Evolutionary conservation across 768 basidiomycete species (phyloP), one percentile per base, ranked within the genome.

Genomic region (Cyathus striatus): DNA sequence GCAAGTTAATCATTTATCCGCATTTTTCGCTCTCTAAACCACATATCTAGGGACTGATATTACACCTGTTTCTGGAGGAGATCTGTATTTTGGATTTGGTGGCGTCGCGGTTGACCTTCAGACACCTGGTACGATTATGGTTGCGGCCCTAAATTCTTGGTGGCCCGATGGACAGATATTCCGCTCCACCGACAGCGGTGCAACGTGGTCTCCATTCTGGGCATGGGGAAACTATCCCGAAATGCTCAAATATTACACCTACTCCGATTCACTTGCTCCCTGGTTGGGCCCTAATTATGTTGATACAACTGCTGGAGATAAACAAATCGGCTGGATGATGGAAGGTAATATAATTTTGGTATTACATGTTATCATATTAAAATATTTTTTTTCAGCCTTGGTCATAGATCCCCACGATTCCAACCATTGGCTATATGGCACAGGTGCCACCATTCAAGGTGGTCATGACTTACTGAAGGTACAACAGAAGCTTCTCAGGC

Each of bases 241-340:
- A 3, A 50, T 78, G 48, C 63, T 67, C 46, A 72, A 72, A 50
- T 75, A 70, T 56, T 83, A 80, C 57, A 60, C 65, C 0, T 81
- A 81, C 57, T 73, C 70, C 38, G 69, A 78, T 52, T 53, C 66
- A 5, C 64, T 77, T 38, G 78, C 79, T 1, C 81, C 81, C 1
- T 84, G 80, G 79, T 57, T 82, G 4, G 78, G 79, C 16, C 68
- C 70, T 6, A 65, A 71, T 46, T 63, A 59, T 45, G 72, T 72
- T 6, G 66, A 72, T n/a, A 65, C 62, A 1, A 68, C 60, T 17
- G 54, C 65, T 13, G 72, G 72, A 4, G 62, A 64, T 30, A 55
- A 70, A 41, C 79, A 80, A 46, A 73, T 81, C 37, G 81, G 82
- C 7, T 83, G 81, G 81, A 82, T 82, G 81, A 83, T 84, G 74